phyloP scores from a whole-genome alignment of 2,329 filamentous ascomycete species.

The Apiospora rasikravindrae region DNA sequence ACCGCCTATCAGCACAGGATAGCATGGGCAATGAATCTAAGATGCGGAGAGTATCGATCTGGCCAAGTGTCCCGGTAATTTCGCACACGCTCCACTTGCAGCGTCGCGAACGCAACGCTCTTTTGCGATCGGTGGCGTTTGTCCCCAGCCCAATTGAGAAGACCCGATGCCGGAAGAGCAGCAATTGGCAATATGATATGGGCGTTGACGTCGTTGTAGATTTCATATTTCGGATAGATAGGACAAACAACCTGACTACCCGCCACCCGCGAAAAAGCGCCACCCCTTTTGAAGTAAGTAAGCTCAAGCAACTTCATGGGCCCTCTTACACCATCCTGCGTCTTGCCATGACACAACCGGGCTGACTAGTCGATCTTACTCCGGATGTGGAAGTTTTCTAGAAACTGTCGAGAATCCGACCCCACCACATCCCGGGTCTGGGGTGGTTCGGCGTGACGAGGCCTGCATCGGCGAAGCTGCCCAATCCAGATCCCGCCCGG shows the following conservation, averaged over 20 bases:
- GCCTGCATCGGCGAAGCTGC: slow-evolving; percentile 17
- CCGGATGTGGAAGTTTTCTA: slow-evolving; percentile 8
- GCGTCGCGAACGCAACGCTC: background rate
- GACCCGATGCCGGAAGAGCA: background rate
- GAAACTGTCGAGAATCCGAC: background rate
- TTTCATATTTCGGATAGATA: background rate
- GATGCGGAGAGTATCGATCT: slow-evolving; percentile 13
- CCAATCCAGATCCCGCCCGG: slow-evolving; percentile 14
- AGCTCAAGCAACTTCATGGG: background rate
- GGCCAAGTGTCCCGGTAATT: slow-evolving; percentile 9
- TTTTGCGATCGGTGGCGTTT: background rate
- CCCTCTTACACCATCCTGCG: background rate
- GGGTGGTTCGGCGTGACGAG: slow-evolving; percentile 16
- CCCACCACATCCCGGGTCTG: slow-evolving; percentile 11
- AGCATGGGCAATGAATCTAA: slow-evolving; percentile 8
- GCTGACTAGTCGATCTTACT: slow-evolving; percentile 1
- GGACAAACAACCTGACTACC: background rate
- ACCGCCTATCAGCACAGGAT: background rate
- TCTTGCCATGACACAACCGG: background rate
- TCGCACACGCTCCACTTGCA: background rate
- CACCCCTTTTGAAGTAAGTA: background rate
- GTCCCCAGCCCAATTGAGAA: background rate
- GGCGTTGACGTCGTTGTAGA: background rate
- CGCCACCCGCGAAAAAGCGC: background rate
- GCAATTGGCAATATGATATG: background rate